A percentile compares a stretch with the other conserved stretches of the same genome.
Conservation (phyloP, 2,329 filamentous ascomycete genomes). For the Tolypocladium guangdongense region DNA sequence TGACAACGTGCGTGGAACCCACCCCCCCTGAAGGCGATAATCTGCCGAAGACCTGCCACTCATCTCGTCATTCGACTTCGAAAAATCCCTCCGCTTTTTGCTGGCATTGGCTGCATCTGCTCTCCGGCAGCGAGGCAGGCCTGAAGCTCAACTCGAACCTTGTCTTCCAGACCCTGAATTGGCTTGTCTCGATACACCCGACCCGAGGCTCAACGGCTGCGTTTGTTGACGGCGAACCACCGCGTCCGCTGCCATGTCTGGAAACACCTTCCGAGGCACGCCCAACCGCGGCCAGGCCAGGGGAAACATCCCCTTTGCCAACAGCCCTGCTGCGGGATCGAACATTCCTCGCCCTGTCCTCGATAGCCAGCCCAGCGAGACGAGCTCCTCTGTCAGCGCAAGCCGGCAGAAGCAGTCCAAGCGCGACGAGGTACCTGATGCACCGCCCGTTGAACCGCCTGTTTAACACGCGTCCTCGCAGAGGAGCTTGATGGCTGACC, state of each 20-base stretch:
- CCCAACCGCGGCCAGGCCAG: slow-evolving; percentile 51
- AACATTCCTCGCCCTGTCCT: slow-evolving; percentile 63
- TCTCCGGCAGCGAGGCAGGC: neutral
- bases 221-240: slow-evolving; percentile 9
- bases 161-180: neutral
- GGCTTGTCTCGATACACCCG: neutral
- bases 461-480: neutral
- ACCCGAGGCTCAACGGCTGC: neutral
- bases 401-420: slow-evolving; percentile 95
- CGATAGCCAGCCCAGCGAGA: slow-evolving; percentile 50
- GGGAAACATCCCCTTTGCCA: slow-evolving; percentile 47
- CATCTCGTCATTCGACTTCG: neutral
- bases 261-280: slow-evolving; percentile 58
- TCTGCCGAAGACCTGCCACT: slow-evolving; percentile 3
- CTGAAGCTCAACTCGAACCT: neutral
- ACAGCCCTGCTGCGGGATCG: slow-evolving; percentile 47
- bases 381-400: slow-evolving; percentile 67
- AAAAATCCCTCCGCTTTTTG: neutral
- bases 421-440: slow-evolving; percentile 81
- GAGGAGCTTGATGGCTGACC: slow-evolving; percentile 1
- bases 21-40: slow-evolving; percentile 2
- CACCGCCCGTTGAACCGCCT: neutral
- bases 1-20: slow-evolving; percentile 10
- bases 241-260: slow-evolving; percentile 35
- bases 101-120: neutral